Conservation (phyloP, 441 rosid species). For the Croton setiger region DNA sequence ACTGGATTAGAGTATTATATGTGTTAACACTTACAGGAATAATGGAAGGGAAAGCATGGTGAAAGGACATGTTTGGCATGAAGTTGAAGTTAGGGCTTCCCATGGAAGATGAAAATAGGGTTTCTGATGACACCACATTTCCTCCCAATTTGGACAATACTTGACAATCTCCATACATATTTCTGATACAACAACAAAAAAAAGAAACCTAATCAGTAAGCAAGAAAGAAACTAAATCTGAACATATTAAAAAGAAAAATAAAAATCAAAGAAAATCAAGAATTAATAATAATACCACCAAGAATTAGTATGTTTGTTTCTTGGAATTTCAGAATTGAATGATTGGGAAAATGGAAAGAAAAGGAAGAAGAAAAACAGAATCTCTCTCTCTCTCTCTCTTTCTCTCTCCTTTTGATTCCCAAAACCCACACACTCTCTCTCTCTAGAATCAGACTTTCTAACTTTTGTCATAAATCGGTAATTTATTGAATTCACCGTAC, state of each 20-base stretch:
- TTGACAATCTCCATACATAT: conserved; percentile 69
- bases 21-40: conserved; percentile 49
- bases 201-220: background rate
- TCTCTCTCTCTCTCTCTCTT: too few species aligned
- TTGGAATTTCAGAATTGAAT: conserved; percentile 11
- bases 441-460: conserved; percentile 18
- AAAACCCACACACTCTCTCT: conserved; percentile 10
- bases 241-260: background rate
- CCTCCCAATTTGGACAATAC: conserved; percentile 64
- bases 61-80: conserved; percentile 50
- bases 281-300: conserved; percentile 1
- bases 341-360: conserved; percentile 7
- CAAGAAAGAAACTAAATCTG: background rate
- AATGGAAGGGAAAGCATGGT: conserved; percentile 50
- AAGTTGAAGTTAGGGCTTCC: conserved; percentile 79
- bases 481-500: conserved; percentile 37
- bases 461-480: conserved; percentile 37
- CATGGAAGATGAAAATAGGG: conserved; percentile 51
- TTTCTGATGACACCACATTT: conserved; percentile 50
- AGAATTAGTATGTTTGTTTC: background rate
- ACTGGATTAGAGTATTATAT: background rate
- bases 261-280: background rate
- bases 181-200: background rate
- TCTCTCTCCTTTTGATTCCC: background rate
- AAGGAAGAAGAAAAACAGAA: background rate